A percentile compares a stretch with the other conserved stretches of the same genome.
These are phyloP conservation scores for Cytidiella melzeri DNA, from an alignment of 768 basidiomycete species.

Conservation along the genomic window DNA sequence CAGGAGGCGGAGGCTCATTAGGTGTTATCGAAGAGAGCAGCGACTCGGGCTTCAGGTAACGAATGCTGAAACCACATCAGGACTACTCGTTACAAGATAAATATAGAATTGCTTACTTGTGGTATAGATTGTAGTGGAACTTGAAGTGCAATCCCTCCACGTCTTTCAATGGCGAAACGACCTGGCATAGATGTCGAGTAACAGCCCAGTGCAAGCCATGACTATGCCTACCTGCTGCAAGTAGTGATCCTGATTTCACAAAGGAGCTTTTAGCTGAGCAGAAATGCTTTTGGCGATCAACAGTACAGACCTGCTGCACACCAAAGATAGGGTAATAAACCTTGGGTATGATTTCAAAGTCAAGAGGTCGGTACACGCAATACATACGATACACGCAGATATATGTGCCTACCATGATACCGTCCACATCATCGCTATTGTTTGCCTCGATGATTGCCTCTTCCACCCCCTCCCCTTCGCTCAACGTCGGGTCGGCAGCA, in stretches of 20 bases:
- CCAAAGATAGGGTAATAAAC: conserved; percentile 98
- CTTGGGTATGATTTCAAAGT: conserved; percentile 31
- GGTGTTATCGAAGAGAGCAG: conserved; percentile 44
- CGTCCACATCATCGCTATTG: conserved; percentile 76
- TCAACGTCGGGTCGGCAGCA: conserved; percentile 46
- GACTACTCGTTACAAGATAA: background rate
- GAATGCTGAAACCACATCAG: conserved; percentile 57
- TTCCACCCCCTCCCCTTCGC: conserved; percentile 87
- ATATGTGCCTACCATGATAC: conserved; percentile 77
- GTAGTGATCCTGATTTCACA: conserved; percentile 74
- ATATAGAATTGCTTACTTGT: conserved; percentile 59
- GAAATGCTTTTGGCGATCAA: conserved; percentile 4
- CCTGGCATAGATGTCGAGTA: conserved; percentile 32
- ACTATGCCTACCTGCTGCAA: conserved; percentile 69
- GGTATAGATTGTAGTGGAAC: conserved; percentile 91
- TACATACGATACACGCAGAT: background rate
- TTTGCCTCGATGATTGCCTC: conserved; percentile 96
- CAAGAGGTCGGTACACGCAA: conserved; percentile 2
- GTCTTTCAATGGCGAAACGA: conserved; percentile 94
- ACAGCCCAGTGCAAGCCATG: background rate
- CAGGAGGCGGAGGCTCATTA: conserved; percentile 23
- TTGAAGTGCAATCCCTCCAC: conserved; percentile 97
- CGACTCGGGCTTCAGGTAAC: conserved; percentile 79
- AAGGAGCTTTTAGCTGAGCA: conserved; percentile 4
- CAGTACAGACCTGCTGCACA: conserved; percentile 62